Base-by-base conservation (phyloP, 176 grass and related monocot species). In the Hordeum marinum region DNA sequence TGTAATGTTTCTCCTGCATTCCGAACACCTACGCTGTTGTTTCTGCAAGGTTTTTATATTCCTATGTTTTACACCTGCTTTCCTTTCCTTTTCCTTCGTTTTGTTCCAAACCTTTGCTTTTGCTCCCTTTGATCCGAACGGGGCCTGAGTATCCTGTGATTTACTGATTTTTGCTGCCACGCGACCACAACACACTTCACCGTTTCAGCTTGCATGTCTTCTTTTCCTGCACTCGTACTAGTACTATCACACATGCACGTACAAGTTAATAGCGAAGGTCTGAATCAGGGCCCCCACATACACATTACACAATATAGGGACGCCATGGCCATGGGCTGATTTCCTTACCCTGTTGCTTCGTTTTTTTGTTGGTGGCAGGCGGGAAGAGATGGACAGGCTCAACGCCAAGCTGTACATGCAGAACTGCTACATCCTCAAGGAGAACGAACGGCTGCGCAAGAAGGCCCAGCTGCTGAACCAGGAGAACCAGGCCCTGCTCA, bases 361-460 rank as follows among this genome's bases (percentile, higher is more conserved):
- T n/a, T n/a, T 57, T 57, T 50, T 29, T 50, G 5, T 62, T 29
- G 23, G 34, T 50, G 40, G 69, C 15, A 72, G 90, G 52, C 14
- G 63, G 5, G 1, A 52, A 34, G 72, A 17, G 73, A 91, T 97
- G 94, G 94, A 97, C 84, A 80, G 82, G 64, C 82, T 91, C 31
- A 97, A 94, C 87, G 80, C 90, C 10, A 88, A 97, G 91, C 87
- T 97, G 31, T 97, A 92, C 87, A 60, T 92, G 85, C 85, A 97
- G 76, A 97, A 97, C 91, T 88, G 87, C 76, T 90, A 82, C 91
- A 94, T 97, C 76, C 83, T 97, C 71, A 90, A 97, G 86, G 91
- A 92, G 86, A 97, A 97, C 82, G 94, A 97, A 83, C 84, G 89
- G 85, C 87, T 97, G 82, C 88, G 94, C 83, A 97, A 94, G 85